These are phyloP conservation scores for Colletotrichum godetiae DNA, from an alignment of 2,329 filamentous ascomycete genomes.

Conservation along the genomic window DNA sequence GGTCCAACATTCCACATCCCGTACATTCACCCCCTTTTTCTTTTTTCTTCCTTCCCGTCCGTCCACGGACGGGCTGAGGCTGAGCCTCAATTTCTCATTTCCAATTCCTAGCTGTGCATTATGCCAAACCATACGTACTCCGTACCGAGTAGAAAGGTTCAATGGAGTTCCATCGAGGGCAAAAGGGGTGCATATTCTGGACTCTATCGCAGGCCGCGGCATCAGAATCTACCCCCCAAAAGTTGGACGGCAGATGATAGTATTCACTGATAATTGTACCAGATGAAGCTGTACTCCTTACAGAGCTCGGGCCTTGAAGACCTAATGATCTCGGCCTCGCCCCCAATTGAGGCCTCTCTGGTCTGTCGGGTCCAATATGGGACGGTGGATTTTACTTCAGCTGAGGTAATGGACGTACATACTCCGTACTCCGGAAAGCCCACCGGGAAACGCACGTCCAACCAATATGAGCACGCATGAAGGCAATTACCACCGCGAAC, in stretches of 20 bases:
- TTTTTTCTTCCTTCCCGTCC: neutral
- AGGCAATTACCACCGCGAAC: neutral
- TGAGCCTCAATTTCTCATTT: neutral
- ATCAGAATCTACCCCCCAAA: too few relatives aligned
- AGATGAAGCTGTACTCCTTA: too few relatives aligned
- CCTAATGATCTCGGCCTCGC: too few relatives aligned
- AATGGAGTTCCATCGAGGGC: neutral
- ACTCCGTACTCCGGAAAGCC: too few relatives aligned
- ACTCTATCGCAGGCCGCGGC: too few relatives aligned
- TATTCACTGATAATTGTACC: too few relatives aligned
- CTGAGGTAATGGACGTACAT: neutral
- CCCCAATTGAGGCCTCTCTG: too few relatives aligned
- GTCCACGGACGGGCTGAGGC: neutral
- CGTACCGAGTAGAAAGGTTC: too few relatives aligned
- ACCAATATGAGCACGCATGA: neutral
- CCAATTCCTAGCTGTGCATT: neutral
- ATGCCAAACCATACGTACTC: neutral
- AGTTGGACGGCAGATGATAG: too few relatives aligned
- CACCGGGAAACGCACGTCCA: neutral
- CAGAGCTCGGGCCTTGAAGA: too few relatives aligned
- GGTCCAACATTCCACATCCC: slow-evolving; percentile 11
- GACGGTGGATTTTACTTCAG: neutral
- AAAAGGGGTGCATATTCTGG: too few relatives aligned
- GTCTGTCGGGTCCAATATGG: too few relatives aligned
- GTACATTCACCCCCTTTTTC: neutral